These are phyloP conservation scores for Tylopilus plumbeoviolaceoides DNA, from an alignment of 768 basidiomycete species.

Conservation along the genomic window DNA sequence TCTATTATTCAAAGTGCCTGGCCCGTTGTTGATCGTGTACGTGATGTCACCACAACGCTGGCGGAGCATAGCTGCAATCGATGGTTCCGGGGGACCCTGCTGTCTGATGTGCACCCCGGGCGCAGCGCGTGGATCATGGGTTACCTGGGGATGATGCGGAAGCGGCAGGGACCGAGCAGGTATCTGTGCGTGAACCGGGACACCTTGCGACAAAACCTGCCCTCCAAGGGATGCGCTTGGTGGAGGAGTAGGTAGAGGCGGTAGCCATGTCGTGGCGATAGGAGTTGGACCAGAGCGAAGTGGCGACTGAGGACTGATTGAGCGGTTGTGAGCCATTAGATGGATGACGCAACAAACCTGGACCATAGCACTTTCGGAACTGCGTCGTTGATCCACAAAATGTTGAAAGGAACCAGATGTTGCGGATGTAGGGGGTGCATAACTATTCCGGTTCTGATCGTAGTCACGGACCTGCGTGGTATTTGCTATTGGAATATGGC, in stretches of 20 bases:
- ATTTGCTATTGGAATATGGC: slow-evolving; percentile 1
- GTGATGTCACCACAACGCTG: background rate
- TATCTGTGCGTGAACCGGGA: slow-evolving; percentile 10
- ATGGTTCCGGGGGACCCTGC: slow-evolving; percentile 4
- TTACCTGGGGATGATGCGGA: slow-evolving; percentile 1
- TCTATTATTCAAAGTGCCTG: background rate
- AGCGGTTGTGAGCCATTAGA: background rate
- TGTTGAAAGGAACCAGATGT: slow-evolving; percentile 2
- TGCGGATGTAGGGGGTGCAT: slow-evolving; percentile 5
- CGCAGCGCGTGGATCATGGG: background rate
- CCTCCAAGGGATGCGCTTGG: slow-evolving; percentile 6
- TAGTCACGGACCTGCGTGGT: background rate
- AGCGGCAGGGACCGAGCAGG: slow-evolving; percentile 8
- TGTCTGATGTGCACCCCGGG: slow-evolving; percentile 3
- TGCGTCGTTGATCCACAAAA: slow-evolving; percentile 9
- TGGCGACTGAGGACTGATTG: slow-evolving; percentile 8
- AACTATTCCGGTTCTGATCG: slow-evolving; percentile 6
- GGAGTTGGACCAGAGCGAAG: slow-evolving; percentile 8
- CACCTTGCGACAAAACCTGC: slow-evolving; percentile 7
- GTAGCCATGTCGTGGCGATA: slow-evolving; percentile 13
- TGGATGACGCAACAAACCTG: slow-evolving; percentile 18
- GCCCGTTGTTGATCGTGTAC: slow-evolving; percentile 1
- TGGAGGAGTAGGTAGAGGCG: slow-evolving; percentile 22
- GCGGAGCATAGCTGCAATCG: background rate
- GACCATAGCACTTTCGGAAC: slow-evolving; percentile 13